These are phyloP conservation scores for Fusarium fujikuroi DNA, from an alignment of 2,329 filamentous ascomycete genomes.

Conservation along the genomic window DNA sequence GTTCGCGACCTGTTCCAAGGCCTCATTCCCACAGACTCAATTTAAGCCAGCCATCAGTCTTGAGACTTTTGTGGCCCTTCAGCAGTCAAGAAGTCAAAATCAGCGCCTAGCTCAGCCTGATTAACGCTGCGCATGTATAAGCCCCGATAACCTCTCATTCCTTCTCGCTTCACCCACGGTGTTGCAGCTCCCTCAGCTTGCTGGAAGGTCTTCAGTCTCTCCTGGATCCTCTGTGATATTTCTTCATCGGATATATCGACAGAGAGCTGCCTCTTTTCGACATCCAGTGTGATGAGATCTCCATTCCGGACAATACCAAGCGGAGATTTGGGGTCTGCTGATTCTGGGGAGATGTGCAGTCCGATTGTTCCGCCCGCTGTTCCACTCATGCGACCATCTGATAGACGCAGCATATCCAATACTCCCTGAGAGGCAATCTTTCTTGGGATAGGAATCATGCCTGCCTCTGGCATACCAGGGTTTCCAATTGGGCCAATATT, in stretches of 20 bases:
- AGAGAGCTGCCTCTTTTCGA: slow-evolving; percentile 69
- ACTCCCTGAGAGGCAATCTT: slow-evolving; percentile 81
- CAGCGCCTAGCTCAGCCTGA: slow-evolving; percentile 67
- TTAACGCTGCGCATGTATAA: slow-evolving; percentile 69
- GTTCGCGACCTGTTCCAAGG: slow-evolving; percentile 51
- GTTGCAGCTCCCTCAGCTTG: slow-evolving; percentile 40
- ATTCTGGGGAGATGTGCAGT: slow-evolving; percentile 87
- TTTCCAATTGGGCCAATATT: slow-evolving; percentile 92
- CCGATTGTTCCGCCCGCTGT: slow-evolving; percentile 92
- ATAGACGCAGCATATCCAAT: slow-evolving; percentile 83
- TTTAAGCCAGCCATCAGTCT: not conserved
- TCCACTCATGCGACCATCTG: slow-evolving; percentile 87
- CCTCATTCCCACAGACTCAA: slow-evolving; percentile 48
- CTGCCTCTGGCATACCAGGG: slow-evolving; percentile 92
- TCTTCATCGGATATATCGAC: slow-evolving; percentile 76
- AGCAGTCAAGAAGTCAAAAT: slow-evolving; percentile 71
- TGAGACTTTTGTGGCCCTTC: slow-evolving; percentile 42
- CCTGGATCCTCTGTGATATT: slow-evolving; percentile 67
- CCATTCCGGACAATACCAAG: slow-evolving; percentile 81
- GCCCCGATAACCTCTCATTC: slow-evolving; percentile 64
- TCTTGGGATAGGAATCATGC: slow-evolving; percentile 72
- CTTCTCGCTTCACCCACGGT: slow-evolving; percentile 8
- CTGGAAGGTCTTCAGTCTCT: slow-evolving; percentile 63
- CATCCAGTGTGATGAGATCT: slow-evolving; percentile 82
- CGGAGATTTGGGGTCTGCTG: slow-evolving; percentile 78